Conservation (phyloP, 331 rosid species). For the Erythrophleum ivorense region DNA sequence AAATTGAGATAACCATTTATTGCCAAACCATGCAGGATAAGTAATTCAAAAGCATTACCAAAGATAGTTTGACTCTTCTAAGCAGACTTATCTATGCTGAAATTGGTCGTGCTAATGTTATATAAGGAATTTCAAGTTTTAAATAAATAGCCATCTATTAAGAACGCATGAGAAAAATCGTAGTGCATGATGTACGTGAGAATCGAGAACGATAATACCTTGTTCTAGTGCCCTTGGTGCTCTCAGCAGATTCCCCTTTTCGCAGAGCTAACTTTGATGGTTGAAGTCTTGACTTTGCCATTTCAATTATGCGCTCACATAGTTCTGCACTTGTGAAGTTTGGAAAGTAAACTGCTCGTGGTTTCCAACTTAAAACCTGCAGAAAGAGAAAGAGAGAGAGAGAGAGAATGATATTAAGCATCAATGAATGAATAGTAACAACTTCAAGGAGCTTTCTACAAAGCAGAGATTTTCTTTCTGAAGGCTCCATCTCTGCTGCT, state of each 20-base stretch:
- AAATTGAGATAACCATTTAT: neutral
- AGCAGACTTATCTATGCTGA: neutral
- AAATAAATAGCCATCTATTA: neutral
- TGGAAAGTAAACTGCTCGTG: constrained; percentile 52
- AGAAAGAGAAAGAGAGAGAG: neutral
- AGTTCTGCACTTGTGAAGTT: constrained; percentile 46
- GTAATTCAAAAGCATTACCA: neutral
- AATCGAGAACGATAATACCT: constrained; percentile 42
- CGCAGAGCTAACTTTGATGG: constrained; percentile 54
- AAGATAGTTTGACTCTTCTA: neutral
- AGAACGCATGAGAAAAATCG: neutral
- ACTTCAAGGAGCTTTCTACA: constrained; percentile 12
- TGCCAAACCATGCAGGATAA: neutral
- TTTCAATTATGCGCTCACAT: constrained; percentile 43
- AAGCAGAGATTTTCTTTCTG: constrained; percentile 1
- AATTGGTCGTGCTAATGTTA: neutral
- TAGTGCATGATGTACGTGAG: neutral
- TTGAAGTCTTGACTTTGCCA: constrained; percentile 52
- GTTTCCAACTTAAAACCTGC: constrained; percentile 57
- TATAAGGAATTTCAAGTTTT: neutral
- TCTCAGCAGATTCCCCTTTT: constrained; percentile 50
- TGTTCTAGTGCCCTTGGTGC: constrained; percentile 51
- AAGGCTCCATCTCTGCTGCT: constrained; percentile 7
- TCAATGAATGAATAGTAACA: neutral
- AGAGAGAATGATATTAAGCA: neutral